Conservation (phyloP, 257 asterid species). For the Schizonepeta tenuifolia region DNA sequence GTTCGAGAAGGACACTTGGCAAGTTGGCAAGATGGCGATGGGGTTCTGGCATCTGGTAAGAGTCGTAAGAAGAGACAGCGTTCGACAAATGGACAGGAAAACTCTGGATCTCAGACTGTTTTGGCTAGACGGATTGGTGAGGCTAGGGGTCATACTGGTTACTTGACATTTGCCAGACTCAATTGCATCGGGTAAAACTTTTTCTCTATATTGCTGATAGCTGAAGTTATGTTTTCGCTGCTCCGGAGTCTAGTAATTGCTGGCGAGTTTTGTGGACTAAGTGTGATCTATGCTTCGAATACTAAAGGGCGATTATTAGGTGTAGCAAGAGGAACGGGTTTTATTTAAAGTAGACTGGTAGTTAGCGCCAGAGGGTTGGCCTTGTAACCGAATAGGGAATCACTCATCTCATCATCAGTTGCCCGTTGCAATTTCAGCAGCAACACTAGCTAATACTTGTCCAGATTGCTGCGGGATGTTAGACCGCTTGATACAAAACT, state of each 20-base stretch:
- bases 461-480: too few relatives aligned
- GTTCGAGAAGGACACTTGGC: conserved; percentile 70
- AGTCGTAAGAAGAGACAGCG: conserved; percentile 75
- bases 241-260: background rate
- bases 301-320: too few relatives aligned
- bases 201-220: background rate
- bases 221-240: background rate
- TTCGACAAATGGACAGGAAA: conserved; percentile 48
- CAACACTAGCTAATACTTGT: too few relatives aligned
- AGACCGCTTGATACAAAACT: too few relatives aligned
- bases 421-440: background rate
- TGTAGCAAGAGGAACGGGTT: too few relatives aligned
- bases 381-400: background rate
- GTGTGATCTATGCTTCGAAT: background rate
- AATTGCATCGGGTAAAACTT: conserved; percentile 45
- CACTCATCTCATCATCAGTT: background rate
- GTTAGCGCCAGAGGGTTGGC: background rate
- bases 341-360: background rate
- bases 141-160: conserved; percentile 93
- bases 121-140: conserved; percentile 76
- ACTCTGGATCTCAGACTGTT: conserved; percentile 44
- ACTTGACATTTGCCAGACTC: conserved; percentile 90
- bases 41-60: conserved; percentile 43
- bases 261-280: background rate
- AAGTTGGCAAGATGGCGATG: conserved; percentile 56